Percentiles rank a stretch among this genome's conserved stretches.
Evolutionary conservation across 768 basidiomycete species (phyloP).

Genomic region (Phlebiopsis gigantea): DNA sequence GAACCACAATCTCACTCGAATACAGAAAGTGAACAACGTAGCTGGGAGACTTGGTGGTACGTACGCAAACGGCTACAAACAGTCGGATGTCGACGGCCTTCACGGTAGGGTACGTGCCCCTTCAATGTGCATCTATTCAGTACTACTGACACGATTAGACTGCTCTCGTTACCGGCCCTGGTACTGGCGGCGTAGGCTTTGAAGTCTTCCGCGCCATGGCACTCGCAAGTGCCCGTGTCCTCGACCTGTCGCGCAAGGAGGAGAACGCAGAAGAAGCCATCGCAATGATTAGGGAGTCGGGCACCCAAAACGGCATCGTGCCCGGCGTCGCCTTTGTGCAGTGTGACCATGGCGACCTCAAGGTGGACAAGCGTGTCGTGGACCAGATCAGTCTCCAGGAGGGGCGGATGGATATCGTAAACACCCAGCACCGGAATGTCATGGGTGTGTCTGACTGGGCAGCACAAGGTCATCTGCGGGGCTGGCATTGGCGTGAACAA

Average conservation of each 20-base stretch:
- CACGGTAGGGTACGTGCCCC: constrained; percentile 11
- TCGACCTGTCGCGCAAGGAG: constrained; percentile 20
- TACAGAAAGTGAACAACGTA: constrained; percentile 1
- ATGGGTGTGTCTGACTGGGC: neutral
- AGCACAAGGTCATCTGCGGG: constrained; percentile 22
- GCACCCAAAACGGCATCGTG: neutral
- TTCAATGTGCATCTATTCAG: too few relatives aligned
- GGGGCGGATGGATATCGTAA: constrained; percentile 20
- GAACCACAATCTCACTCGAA: neutral
- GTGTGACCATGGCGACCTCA: constrained; percentile 26
- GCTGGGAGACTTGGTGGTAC: neutral
- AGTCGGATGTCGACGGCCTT: constrained; percentile 11
- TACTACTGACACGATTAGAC: too few relatives aligned
- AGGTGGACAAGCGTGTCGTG: constrained; percentile 22
- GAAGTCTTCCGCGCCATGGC: constrained; percentile 27
- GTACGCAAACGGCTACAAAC: constrained; percentile 8
- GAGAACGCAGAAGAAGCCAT: constrained; percentile 24
- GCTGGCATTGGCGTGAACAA: constrained; percentile 26
- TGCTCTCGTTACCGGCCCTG: constrained; percentile 27
- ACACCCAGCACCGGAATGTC: neutral
- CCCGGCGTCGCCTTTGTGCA: constrained; percentile 20
- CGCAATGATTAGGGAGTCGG: constrained; percentile 16
- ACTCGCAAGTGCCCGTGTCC: constrained; percentile 23
- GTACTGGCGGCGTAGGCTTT: constrained; percentile 25
- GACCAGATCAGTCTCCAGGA: constrained; percentile 21